Base-by-base conservation (phyloP, 2,329 filamentous ascomycete species). In the Alternaria panax region DNA sequence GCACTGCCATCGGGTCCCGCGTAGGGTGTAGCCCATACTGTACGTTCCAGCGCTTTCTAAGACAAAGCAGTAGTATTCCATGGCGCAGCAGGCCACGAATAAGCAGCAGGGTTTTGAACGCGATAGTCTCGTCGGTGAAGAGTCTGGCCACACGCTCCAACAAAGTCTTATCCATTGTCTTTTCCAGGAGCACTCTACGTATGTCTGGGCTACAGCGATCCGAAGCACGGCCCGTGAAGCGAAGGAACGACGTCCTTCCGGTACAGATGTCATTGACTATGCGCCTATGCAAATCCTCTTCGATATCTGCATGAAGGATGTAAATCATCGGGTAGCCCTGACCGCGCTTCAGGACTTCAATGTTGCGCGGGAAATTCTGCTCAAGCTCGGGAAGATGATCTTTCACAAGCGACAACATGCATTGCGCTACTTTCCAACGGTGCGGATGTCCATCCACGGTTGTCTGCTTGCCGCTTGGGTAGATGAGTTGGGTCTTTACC, bases 21-120 rank as follows among this genome's bases (percentile, higher is more conserved):
- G 16, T 59, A 0, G 67, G 60, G 65, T 87, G 82, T 0, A 85
- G 77, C 0, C 89, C 88, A 57, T 88, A 92, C 52, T 90, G 83
- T 0, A 91, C 88, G 6, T 84, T 76, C 86, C 86, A 91, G 1
- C 88, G 78, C 66, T 90, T 90, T 16, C 84, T 75, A 0, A 91
- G 75, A 0, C 78, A 79, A 59, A 88, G 88, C 0, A 66, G 65
- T 0, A 91, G 66, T 0, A 91, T 77, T 0, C 86, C 83, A 0
- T 80, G 73, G 0, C 85, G 84, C 7, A 91, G 71, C 0, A 91
- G 78, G 0, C 89, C 84, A 24, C 85, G 78, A 84, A 30, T 30
- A 30, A 30, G 28, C 28, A 30, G 1, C 2, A 30, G 8, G 28
- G 28, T 30, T 30, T 30, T 30, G 28, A 1, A 1, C 8, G 28